Evolutionary conservation across 2,329 filamentous ascomycete species (phyloP).

Genomic region (Tolypocladium album): DNA sequence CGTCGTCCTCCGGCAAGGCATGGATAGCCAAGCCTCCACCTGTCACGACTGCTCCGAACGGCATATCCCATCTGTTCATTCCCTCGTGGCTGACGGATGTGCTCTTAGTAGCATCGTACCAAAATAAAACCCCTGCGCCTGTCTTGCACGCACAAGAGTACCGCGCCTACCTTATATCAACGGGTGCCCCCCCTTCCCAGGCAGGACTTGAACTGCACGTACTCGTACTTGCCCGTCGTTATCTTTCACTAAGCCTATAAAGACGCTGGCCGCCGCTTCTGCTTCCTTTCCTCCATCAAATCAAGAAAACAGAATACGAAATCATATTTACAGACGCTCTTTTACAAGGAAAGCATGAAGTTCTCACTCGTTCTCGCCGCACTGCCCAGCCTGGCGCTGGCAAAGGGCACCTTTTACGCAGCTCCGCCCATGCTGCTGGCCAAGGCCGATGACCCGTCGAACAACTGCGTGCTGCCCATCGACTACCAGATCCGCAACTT

Average conservation of each 20-base stretch:
- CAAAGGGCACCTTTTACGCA: conserved; percentile 13
- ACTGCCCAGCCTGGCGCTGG: conserved; percentile 9
- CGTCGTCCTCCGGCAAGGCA: neutral
- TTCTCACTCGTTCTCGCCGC: conserved; percentile 2
- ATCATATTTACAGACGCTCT: neutral
- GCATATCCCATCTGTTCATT: neutral
- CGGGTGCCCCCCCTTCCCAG: neutral
- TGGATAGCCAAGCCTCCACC: neutral
- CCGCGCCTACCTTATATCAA: neutral
- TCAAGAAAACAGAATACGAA: neutral
- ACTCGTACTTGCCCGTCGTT: neutral
- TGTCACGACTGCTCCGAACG: neutral
- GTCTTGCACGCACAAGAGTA: neutral
- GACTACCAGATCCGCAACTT: conserved; percentile 29
- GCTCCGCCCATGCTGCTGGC: conserved; percentile 14
- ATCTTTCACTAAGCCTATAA: neutral
- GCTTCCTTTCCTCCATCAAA: neutral
- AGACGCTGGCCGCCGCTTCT: neutral
- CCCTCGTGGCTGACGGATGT: neutral
- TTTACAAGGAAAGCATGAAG: conserved; percentile 3
- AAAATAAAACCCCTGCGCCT: neutral
- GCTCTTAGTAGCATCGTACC: neutral
- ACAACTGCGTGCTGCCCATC: conserved; percentile 24
- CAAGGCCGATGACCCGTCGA: conserved; percentile 11
- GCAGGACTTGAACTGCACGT: neutral